Evolutionary conservation across 2,329 filamentous ascomycete species (phyloP).

Genomic region (Pseudogymnoascus verrucosus): DNA sequence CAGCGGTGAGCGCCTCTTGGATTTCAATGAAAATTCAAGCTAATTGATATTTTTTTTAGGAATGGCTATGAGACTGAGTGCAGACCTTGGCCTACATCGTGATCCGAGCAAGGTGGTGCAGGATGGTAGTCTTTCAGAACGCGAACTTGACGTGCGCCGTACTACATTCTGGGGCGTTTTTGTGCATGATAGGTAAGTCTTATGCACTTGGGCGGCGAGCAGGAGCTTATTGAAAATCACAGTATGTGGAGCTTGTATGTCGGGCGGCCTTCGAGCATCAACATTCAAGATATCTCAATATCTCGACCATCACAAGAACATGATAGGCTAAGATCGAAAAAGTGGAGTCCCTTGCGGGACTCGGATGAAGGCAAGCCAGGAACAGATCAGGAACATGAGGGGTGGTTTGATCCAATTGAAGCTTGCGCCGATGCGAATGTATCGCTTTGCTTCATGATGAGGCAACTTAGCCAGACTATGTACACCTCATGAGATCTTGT

Average conservation of each 20-base stretch:
- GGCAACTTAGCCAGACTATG: constrained; percentile 12
- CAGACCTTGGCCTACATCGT: constrained; percentile 14
- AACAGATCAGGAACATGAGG: not conserved
- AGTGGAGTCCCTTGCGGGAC: not conserved
- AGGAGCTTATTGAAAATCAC: not conserved
- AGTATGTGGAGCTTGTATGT: constrained; percentile 14
- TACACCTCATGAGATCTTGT: not conserved
- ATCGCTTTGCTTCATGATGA: constrained; percentile 13
- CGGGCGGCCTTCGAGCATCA: constrained; percentile 12
- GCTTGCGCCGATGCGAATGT: constrained; percentile 12
- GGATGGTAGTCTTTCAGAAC: not conserved
- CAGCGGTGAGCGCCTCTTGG: constrained; percentile 28
- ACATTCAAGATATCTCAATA: constrained; percentile 11
- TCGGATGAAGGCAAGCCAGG: not conserved
- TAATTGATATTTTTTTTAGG: constrained; percentile 6
- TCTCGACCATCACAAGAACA: constrained; percentile 8
- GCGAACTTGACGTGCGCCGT: constrained; percentile 11
- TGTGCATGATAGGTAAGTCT: constrained; percentile 11
- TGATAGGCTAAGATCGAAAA: not conserved
- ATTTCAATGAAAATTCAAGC: not conserved
- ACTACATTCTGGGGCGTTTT: constrained; percentile 13
- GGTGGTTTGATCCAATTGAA: constrained; percentile 9
- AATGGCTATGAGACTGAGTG: constrained; percentile 12
- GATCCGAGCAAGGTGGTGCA: not conserved
- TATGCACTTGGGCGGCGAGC: not conserved